Evolutionary conservation across 2,329 filamentous ascomycete species (phyloP).

Genomic region (Stagonosporopsis rhizophila): DNA sequence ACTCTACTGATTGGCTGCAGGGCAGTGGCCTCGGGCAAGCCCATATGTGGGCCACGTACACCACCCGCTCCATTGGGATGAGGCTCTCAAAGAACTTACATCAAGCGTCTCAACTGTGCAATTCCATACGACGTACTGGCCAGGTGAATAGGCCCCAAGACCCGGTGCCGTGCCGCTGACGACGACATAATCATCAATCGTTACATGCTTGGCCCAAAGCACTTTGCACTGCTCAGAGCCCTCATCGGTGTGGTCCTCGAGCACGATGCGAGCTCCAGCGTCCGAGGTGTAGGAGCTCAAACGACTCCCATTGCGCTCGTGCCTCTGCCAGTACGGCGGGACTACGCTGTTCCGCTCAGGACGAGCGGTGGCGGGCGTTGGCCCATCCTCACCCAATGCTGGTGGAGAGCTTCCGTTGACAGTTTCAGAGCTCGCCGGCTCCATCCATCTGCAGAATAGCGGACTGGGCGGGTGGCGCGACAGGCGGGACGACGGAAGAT

Average conservation of each 20-base stretch:
- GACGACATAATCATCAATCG: constrained; percentile 68
- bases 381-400: constrained; percentile 28
- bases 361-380: constrained; percentile 31
- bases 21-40: constrained; percentile 10
- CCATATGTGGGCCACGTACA: constrained; percentile 22
- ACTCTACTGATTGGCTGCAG: constrained; percentile 27
- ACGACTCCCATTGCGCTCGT: constrained; percentile 49
- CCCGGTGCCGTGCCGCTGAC: constrained; percentile 64
- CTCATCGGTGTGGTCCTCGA: constrained; percentile 71
- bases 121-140: constrained; percentile 79
- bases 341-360: constrained; percentile 46
- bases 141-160: constrained; percentile 73
- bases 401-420: constrained; percentile 34
- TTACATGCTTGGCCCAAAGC: constrained; percentile 68
- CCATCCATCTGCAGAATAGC: constrained; percentile 50
- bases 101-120: constrained; percentile 85
- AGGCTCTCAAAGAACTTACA: constrained; percentile 59
- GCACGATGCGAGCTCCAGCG: constrained; percentile 58
- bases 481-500: constrained; percentile 23
- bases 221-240: constrained; percentile 62
- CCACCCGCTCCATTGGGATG: constrained; percentile 19
- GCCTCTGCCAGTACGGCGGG: constrained; percentile 58
- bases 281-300: constrained; percentile 46
- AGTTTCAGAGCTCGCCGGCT: constrained; percentile 45
- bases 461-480: constrained; percentile 33